Conservation (phyloP, 2,329 filamentous ascomycete genomes). For the Fusarium burgessii region DNA sequence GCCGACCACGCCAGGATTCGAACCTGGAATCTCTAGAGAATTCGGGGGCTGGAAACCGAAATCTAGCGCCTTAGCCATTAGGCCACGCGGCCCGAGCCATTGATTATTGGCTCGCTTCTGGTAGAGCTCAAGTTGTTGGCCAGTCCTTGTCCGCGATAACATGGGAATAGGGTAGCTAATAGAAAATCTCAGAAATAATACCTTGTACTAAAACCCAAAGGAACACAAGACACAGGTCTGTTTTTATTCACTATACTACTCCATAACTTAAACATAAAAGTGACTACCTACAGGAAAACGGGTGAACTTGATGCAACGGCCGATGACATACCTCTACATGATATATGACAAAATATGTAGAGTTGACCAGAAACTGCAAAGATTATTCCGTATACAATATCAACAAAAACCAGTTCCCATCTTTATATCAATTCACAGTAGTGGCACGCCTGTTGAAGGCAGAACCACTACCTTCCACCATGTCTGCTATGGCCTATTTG, state of each 20-base stretch:
- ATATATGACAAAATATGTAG: no score
- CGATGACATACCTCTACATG: no score
- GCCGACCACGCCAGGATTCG: slow-evolving; percentile 30
- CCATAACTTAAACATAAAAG: no score
- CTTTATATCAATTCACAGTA: rapidly evolving
- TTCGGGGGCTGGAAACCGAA: slow-evolving; percentile 11
- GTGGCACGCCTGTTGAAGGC: rapidly evolving
- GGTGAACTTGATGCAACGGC: no score
- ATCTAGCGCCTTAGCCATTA: slow-evolving; percentile 36
- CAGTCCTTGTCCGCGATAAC: rapidly evolving
- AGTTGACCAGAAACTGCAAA: no score
- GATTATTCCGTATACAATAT: no score
- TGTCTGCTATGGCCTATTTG: rapidly evolving
- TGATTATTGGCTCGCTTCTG: slow-evolving; percentile 6
- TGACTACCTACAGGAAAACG: no score
- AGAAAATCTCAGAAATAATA: no score
- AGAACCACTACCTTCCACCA: rapidly evolving
- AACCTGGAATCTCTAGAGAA: slow-evolving; percentile 34
- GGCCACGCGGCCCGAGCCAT: slow-evolving; percentile 25
- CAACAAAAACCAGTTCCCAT: rapidly evolving
- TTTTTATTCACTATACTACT: no score
- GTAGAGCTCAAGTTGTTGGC: rapidly evolving
- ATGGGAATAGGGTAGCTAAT: neutral
- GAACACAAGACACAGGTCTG: no score
- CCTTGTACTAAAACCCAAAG: no score